Conservation (phyloP, 371 early-diverging fungal species). For the Dichotomocladium elegans region DNA sequence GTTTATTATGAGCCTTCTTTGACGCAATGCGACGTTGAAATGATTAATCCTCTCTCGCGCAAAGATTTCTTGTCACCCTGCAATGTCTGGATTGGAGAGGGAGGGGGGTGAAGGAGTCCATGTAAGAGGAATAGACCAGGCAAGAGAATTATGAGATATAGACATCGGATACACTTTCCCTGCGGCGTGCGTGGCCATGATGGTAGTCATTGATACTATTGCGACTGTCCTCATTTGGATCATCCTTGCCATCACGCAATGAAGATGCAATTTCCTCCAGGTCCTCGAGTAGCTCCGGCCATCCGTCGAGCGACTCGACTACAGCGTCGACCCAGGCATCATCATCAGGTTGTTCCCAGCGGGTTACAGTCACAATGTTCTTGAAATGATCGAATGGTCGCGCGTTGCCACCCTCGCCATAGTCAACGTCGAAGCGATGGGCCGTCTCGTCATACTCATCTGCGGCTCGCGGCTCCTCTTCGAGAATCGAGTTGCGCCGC, state of each 20-base stretch:
- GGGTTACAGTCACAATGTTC: constrained; percentile 21
- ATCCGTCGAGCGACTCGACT: constrained; percentile 27
- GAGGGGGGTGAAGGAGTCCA: too few species aligned
- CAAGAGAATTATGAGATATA: not conserved
- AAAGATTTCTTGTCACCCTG: too few species aligned
- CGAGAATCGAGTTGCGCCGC: constrained; percentile 35
- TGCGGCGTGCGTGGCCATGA: too few species aligned
- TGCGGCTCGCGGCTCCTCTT: constrained; percentile 21
- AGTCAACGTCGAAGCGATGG: constrained; percentile 3
- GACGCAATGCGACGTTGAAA: too few species aligned
- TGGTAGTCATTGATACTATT: too few species aligned
- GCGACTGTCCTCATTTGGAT: too few species aligned
- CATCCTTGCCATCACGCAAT: not conserved
- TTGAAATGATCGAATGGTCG: constrained; percentile 16
- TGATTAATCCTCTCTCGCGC: too few species aligned
- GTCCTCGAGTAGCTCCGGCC: constrained; percentile 37
- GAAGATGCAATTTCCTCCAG: constrained; percentile 19
- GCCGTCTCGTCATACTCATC: constrained; percentile 9
- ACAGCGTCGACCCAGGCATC: constrained; percentile 29
- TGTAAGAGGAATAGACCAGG: too few species aligned
- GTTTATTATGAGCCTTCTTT: too few species aligned
- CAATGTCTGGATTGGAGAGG: too few species aligned
- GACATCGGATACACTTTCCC: not conserved
- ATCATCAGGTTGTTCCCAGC: constrained; percentile 43
- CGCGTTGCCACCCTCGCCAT: too few species aligned